Percentiles rank a stretch among this genome's conserved stretches.
These are phyloP conservation scores for Botrytis hyacinthi DNA, from an alignment of 2,329 filamentous ascomycete species.

Conservation along the genomic window DNA sequence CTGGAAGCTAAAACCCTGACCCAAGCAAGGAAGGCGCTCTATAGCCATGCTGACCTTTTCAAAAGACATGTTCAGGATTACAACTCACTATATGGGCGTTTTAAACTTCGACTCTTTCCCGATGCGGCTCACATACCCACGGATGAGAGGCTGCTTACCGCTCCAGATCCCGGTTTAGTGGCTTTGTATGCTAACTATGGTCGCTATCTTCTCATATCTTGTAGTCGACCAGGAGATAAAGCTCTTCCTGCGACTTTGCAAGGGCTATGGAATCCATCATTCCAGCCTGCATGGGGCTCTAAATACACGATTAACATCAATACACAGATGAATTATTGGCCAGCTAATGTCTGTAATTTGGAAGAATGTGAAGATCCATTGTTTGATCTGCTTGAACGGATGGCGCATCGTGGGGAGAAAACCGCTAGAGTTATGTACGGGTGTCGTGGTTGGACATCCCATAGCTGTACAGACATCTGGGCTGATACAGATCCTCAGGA, in stretches of 20 bases:
- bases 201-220: slow-evolving; percentile 43
- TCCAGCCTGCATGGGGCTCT: slow-evolving; percentile 46
- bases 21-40: not conserved
- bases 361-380: slow-evolving; percentile 43
- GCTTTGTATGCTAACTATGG: slow-evolving; percentile 43
- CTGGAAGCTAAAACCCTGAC: slow-evolving; percentile 22
- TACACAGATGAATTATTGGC: slow-evolving; percentile 55
- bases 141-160: slow-evolving; percentile 33
- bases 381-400: slow-evolving; percentile 42
- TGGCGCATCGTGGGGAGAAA: slow-evolving; percentile 39
- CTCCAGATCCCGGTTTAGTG: slow-evolving; percentile 28
- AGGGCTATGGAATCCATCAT: slow-evolving; percentile 46
- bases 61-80: slow-evolving; percentile 41
- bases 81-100: slow-evolving; percentile 36
- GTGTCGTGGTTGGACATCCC: slow-evolving; percentile 36
- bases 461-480: slow-evolving; percentile 40
- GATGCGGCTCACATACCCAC: slow-evolving; percentile 33
- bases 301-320: slow-evolving; percentile 54
- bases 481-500: slow-evolving; percentile 40
- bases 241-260: slow-evolving; percentile 46
- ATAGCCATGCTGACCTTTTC: slow-evolving; percentile 26
- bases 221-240: slow-evolving; percentile 34
- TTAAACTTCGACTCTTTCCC: slow-evolving; percentile 34
- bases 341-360: slow-evolving; percentile 36
- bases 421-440: slow-evolving; percentile 38